Conservation (phyloP, 257 asterid species). For the Solanum peruvianum region DNA sequence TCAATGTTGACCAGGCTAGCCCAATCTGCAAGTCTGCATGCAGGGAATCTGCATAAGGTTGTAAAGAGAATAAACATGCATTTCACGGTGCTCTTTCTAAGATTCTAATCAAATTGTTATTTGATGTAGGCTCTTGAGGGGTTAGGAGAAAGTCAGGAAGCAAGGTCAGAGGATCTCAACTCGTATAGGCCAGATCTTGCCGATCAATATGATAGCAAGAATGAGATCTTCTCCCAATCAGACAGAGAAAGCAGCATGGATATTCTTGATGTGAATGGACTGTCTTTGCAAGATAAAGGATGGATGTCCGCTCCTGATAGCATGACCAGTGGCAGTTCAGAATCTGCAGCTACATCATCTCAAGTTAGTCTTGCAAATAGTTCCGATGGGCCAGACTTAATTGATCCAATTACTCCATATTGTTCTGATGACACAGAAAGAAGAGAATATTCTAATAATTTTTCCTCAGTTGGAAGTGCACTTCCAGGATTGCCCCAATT, state of each 20-base stretch:
- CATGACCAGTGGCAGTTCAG: conserved; percentile 54
- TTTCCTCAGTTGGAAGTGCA: conserved; percentile 19
- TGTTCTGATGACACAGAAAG: conserved; percentile 30
- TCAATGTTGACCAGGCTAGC: conserved; percentile 76
- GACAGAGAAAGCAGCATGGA: conserved; percentile 36
- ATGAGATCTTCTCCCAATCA: conserved; percentile 34
- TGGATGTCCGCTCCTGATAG: conserved; percentile 88
- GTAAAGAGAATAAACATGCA: conserved; percentile 3
- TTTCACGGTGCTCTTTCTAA: not conserved
- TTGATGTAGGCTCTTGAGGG: conserved; percentile 89
- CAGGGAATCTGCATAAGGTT: conserved; percentile 98
- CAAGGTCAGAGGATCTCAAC: conserved; percentile 51
- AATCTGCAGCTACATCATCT: conserved; percentile 41
- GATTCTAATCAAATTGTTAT: conserved; percentile 1
- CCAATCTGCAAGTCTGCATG: conserved; percentile 89
- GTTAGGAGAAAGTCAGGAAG: conserved; percentile 84
- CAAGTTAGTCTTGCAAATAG: conserved; percentile 53
- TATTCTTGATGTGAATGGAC: conserved; percentile 37
- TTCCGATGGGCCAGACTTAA: conserved; percentile 38
- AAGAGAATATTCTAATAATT: conserved; percentile 14
- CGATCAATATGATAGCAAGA: conserved; percentile 31
- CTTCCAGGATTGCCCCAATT: conserved; percentile 18
- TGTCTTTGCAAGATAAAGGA: conserved; percentile 55
- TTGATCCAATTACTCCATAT: conserved; percentile 20
- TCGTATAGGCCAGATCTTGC: conserved; percentile 43